A percentile compares a stretch with the other conserved stretches of the same genome.
Conservation (phyloP, 1,139 yeast species). For the Candida tetrigidarum region DNA sequence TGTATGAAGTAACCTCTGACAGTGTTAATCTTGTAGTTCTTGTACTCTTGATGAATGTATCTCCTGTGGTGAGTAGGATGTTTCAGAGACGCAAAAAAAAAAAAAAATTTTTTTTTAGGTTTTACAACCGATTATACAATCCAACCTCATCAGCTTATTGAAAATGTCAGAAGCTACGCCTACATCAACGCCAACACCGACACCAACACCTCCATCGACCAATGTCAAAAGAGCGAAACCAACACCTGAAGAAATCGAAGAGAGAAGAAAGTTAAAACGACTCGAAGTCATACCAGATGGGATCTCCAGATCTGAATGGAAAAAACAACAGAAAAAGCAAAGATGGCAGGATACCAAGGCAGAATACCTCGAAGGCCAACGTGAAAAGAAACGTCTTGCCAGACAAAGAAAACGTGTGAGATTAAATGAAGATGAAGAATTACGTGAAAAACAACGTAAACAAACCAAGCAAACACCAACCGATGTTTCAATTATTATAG, state of each 20-base stretch:
- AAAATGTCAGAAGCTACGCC: not conserved
- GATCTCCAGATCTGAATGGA: constrained; percentile 85
- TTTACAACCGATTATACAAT: no score
- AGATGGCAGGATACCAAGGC: constrained; percentile 70
- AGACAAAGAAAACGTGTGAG: constrained; percentile 35
- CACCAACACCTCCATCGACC: not conserved
- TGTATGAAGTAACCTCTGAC: no score
- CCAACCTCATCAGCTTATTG: not conserved
- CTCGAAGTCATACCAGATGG: constrained; percentile 68
- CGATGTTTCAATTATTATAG: constrained; percentile 64
- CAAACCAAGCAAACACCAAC: constrained; percentile 49
- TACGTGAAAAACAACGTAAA: constrained; percentile 29
- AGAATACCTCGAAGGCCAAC: constrained; percentile 52
- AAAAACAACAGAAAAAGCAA: constrained; percentile 62
- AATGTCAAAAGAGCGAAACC: constrained; percentile 11
- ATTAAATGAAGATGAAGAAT: constrained; percentile 19
- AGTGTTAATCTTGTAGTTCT: no score
- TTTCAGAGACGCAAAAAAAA: no score
- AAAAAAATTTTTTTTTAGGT: no score
- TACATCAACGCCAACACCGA: not conserved
- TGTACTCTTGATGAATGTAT: no score
- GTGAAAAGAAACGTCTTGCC: constrained; percentile 56
- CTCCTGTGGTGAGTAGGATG: no score
- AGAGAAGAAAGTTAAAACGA: constrained; percentile 15
- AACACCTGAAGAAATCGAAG: constrained; percentile 20